Base-by-base conservation (phyloP, 2,329 filamentous ascomycete species). In the Zymoseptoria passerinii region DNA sequence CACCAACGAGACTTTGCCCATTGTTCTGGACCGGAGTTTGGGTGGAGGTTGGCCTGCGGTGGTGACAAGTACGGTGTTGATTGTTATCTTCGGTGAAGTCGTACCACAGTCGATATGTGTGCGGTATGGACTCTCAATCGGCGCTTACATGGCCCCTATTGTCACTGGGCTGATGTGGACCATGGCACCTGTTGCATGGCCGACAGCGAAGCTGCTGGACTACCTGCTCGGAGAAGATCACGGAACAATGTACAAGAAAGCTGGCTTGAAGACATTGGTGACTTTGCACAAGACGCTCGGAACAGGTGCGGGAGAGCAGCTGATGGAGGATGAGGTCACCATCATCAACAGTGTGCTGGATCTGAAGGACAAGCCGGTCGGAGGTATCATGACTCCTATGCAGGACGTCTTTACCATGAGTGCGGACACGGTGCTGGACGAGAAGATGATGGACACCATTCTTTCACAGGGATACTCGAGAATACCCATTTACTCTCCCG, bases 341-440 rank as follows among this genome's bases (percentile, higher is more conserved):
- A 99, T 99, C 72, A 99, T 99, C 74, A 96, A 90, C 65, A 92
- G 94, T 44, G 94, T 97, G 13, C 78, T 99, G 58, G 94, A 99
- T 71, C 80, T 99, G 65, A 99, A 97, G 77, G 92, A 94, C 66
- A 99, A 99, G 77, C 81, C 92, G 0, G 92, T 99, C 6, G 90
- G 90, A 50, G 88, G 85, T 70, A 96, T 99, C 71, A 99, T 99
- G 94, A 99, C 95, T 0, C 94, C 94, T 0, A 97, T 99, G 89
- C 86, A 90, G 51, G 92, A 99, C 71, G 94, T 97, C 53, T 99
- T 95, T 71, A 92, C 89, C 61, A 90, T 99, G 84, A 91, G 91
- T n/a, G 89, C 92, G 54, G 92, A 99, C 69, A 94, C 92, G 4
- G 81, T 97, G 1, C 77, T 99, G 58, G 91, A 99, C 69, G 92